These are phyloP conservation scores for Physcomitrellopsis africana DNA, from an alignment of 225 moss, liverwort and hornwort species.

Conservation along the genomic window DNA sequence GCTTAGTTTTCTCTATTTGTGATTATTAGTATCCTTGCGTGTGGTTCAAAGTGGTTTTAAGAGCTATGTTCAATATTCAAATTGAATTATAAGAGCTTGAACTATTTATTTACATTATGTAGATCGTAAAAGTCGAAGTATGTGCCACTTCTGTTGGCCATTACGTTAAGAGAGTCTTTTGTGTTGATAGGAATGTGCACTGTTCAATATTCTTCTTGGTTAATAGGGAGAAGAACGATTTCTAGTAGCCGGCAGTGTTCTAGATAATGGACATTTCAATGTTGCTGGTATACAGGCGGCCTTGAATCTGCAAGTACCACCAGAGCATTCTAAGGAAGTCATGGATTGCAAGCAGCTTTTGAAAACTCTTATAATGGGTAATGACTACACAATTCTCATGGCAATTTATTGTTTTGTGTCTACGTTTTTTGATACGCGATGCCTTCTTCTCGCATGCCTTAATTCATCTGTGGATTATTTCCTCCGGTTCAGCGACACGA, in stretches of 20 bases:
- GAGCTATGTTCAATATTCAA: background rate
- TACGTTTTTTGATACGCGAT: slow-evolving; percentile 19
- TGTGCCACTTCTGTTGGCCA: background rate
- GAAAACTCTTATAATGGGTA: slow-evolving; percentile 99
- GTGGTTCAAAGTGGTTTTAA: background rate
- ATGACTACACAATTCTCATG: slow-evolving; percentile 16
- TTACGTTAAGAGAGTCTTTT: slow-evolving; percentile 4
- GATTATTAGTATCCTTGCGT: slow-evolving; percentile 9
- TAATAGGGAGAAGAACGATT: slow-evolving; percentile 4
- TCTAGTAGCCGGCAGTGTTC: slow-evolving; percentile 9
- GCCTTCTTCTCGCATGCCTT: slow-evolving; percentile 3
- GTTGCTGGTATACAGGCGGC: slow-evolving; percentile 72
- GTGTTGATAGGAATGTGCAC: background rate
- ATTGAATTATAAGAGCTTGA: background rate
- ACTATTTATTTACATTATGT: slow-evolving; percentile 12
- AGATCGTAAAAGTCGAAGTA: background rate
- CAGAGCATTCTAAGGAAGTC: slow-evolving; percentile 98
- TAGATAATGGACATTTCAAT: slow-evolving; percentile 14
- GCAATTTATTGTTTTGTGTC: slow-evolving; percentile 3
- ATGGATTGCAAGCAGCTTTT: slow-evolving; percentile 95
- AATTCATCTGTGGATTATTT: background rate
- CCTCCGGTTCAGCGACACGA: background rate
- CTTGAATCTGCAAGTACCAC: slow-evolving; percentile 92
- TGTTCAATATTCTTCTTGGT: background rate
- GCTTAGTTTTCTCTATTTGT: background rate